Evolutionary conservation across 805 yeast genomes (phyloP), one percentile per base, ranked within the genome.

Genomic region (Lachancea dasiensis): DNA sequence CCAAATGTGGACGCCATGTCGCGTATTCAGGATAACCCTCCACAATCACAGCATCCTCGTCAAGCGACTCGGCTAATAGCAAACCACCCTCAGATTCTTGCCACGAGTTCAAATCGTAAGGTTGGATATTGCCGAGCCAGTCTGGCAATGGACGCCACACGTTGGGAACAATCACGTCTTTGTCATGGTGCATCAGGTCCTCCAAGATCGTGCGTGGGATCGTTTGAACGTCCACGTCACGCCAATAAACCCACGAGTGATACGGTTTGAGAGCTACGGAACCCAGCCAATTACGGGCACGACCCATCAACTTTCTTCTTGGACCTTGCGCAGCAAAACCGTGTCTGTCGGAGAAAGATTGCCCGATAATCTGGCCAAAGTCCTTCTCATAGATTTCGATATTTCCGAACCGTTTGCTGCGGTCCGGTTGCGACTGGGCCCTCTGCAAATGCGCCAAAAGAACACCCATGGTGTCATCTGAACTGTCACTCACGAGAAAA

Each of bases 21-120:
- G 95, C 95, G 61, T 86, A 92, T 64, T 90, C 98, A 17, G 86
- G 94, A 60, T 87, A 87, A 11, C 98, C 98, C 65, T 90, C 98
- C 10, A 90, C 98, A 41, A 90, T 89, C 39, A 90, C 95, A 1
- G 95, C 95, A 63, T 90, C 95, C 61, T 89, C 97, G 54, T 82
- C 90, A 40, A 90, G 68, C 22, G 69, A 59, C 27, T 77, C 77
- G 21, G 95, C 95, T 47, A 83, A 60, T 55, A 79, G 84, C 39
- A 81, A 58, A 1, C 89, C 94, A 43, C 87, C 92, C 49, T 81
- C 89, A 43, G 82, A 74, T 59, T 83, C 94, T 54, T 79, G 85
- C 94, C 92, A 83, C 21, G 89, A 80, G 61, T 83, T 83, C 56
- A 83, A 68, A 62, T 83, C 94, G 53, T 83, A 83, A 2, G 94